Conservation (phyloP, 176 grass and related monocot species). For the Puya raimondii region DNA sequence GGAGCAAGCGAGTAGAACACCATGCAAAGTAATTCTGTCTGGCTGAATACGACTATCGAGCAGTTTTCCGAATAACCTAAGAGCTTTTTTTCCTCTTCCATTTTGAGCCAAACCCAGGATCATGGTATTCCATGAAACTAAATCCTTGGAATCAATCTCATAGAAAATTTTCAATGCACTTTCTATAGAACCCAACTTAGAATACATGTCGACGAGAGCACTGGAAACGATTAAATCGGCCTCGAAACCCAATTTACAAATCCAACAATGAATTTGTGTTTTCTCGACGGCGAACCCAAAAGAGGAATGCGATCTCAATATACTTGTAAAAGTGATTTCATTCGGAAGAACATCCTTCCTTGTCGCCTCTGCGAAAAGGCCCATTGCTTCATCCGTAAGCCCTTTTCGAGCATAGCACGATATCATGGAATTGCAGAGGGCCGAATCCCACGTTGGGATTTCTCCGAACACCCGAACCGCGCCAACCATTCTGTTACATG, state of each 20-base stretch:
- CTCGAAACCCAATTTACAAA: conserved; percentile 65
- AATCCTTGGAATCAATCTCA: conserved; percentile 36
- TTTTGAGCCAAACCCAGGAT: conserved; percentile 65
- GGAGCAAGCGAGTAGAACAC: conserved; percentile 58
- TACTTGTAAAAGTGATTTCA: conserved; percentile 62
- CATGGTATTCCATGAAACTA: conserved; percentile 76
- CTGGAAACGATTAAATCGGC: conserved; percentile 50
- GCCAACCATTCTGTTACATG: conserved; percentile 48
- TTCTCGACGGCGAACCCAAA: conserved; percentile 55
- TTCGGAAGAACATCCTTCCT: conserved; percentile 55
- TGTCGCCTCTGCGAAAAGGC: conserved; percentile 42
- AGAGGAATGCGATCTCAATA: conserved; percentile 60
- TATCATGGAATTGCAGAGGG: conserved; percentile 64
- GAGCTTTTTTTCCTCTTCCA: conserved; percentile 65
- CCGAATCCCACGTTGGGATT: conserved; percentile 42
- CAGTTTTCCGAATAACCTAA: conserved; percentile 47
- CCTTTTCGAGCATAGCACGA: conserved; percentile 53
- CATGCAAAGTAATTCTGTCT: conserved; percentile 77
- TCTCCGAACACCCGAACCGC: conserved; percentile 44
- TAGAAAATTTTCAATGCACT: conserved; percentile 41
- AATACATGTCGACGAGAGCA: conserved; percentile 74
- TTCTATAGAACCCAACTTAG: conserved; percentile 59
- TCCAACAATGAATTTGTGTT: conserved; percentile 59
- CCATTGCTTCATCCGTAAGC: conserved; percentile 47
- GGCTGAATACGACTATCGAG: conserved; percentile 31